phyloP scores from a whole-genome alignment of 176 grass and related monocot species.

The Carex myosuroides region DNA sequence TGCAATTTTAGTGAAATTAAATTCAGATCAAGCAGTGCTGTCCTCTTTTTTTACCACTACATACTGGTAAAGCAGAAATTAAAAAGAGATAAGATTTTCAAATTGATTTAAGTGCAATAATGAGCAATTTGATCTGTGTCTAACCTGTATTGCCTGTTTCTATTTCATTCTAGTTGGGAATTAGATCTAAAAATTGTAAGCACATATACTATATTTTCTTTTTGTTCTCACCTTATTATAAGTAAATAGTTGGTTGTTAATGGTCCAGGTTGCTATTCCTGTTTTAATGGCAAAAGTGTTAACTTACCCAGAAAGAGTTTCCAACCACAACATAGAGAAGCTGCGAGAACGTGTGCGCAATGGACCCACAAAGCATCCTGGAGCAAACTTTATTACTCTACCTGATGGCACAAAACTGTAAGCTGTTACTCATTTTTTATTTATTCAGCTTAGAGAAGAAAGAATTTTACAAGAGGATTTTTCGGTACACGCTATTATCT shows the following conservation, averaged over 20 bases:
- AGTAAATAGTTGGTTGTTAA: conserved; percentile 11
- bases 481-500: neutral
- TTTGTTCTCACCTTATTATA: neutral
- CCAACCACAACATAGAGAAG: conserved; percentile 80
- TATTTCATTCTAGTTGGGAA: neutral
- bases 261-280: conserved; percentile 71
- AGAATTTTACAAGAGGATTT: neutral
- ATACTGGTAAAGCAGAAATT: neutral
- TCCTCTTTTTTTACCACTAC: neutral
- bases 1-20: neutral
- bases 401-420: conserved; percentile 58
- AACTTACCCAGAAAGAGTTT: conserved; percentile 90
- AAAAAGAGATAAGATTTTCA: too few relatives aligned
- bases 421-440: conserved; percentile 28
- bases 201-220: neutral
- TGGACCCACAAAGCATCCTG: conserved; percentile 88
- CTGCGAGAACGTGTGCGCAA: conserved; percentile 71
- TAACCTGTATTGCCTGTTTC: neutral
- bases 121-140: neutral
- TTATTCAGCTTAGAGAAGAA: neutral
- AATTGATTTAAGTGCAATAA: too few relatives aligned
- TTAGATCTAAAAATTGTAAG: neutral
- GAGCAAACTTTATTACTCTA: conserved; percentile 70
- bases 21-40: neutral
- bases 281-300: conserved; percentile 80